Percentiles rank a stretch among this genome's conserved stretches.
Conservation (phyloP, 2,329 filamentous ascomycete genomes). For the Xylariaceae sp. region DNA sequence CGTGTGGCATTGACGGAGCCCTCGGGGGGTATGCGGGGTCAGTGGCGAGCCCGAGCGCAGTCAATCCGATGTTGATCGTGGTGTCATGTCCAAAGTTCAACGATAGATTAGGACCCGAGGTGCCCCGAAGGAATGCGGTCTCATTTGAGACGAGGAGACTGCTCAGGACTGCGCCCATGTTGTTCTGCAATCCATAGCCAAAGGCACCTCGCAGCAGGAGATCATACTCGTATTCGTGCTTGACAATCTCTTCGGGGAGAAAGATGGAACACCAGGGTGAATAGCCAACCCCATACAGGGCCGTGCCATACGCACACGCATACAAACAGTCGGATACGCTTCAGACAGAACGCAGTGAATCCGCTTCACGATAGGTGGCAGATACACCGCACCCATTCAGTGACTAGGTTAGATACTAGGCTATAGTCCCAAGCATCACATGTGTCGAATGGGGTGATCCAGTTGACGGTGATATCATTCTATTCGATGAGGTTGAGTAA, state of each 20-base stretch:
- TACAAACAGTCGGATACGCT: constrained; percentile 18
- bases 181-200: constrained; percentile 21
- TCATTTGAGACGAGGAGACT: constrained; percentile 20
- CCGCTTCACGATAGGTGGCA: constrained; percentile 19
- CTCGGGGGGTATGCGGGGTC: constrained; percentile 15
- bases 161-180: constrained; percentile 21
- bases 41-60: constrained; percentile 19
- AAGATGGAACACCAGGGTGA: constrained; percentile 24
- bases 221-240: constrained; percentile 24
- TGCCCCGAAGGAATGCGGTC: constrained; percentile 16
- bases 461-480: constrained; percentile 17
- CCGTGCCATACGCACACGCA: constrained; percentile 23
- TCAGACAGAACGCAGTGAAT: constrained; percentile 15
- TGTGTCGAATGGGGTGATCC: constrained; percentile 22
- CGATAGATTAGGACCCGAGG: constrained; percentile 14
- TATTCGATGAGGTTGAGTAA: constrained; percentile 11
- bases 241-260: constrained; percentile 16
- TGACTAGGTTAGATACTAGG: constrained; percentile 8
- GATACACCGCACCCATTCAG: constrained; percentile 17
- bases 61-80: constrained; percentile 20
- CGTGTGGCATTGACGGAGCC: constrained; percentile 19
- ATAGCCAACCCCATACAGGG: constrained; percentile 15
- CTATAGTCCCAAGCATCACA: constrained; percentile 16
- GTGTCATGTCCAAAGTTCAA: constrained; percentile 24
- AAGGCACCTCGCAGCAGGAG: constrained; percentile 22